Percentiles rank a stretch among this genome's conserved stretches.
Evolutionary conservation across 2,329 filamentous ascomycete species (phyloP).

Genomic region (Chaetomiaceae sp.): DNA sequence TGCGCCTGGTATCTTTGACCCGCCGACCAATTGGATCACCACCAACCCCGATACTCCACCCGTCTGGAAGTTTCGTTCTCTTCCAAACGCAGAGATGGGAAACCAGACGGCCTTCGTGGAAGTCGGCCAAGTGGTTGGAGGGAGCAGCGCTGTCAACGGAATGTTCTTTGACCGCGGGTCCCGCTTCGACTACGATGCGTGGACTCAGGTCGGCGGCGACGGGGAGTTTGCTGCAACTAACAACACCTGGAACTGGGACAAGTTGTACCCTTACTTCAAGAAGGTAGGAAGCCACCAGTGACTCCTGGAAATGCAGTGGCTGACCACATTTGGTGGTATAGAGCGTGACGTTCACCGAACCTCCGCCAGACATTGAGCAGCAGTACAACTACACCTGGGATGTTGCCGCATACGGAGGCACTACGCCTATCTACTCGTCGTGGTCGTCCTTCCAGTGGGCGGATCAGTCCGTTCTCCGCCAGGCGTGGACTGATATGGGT

Average conservation of each 20-base stretch:
- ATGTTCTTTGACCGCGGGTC: constrained; percentile 35
- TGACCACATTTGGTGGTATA: too few species aligned
- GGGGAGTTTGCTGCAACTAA: neutral
- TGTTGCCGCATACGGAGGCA: constrained; percentile 25
- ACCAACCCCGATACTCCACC: neutral
- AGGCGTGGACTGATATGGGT: constrained; percentile 24
- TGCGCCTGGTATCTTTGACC: constrained; percentile 22
- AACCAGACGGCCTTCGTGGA: constrained; percentile 25
- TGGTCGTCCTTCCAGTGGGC: constrained; percentile 31
- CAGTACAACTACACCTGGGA: constrained; percentile 23
- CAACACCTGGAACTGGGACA: constrained; percentile 32
- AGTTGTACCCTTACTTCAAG: constrained; percentile 32
- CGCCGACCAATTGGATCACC: constrained; percentile 20
- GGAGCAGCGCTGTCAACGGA: constrained; percentile 33
- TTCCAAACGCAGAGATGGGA: constrained; percentile 20
- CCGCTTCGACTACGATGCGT: constrained; percentile 32
- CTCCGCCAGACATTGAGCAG: constrained; percentile 17
- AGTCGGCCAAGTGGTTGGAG: constrained; percentile 32
- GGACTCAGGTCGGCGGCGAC: constrained; percentile 25
- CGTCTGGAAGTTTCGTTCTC: constrained; percentile 7
- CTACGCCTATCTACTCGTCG: constrained; percentile 28
- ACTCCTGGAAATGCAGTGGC: too few species aligned
- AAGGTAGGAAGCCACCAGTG: constrained; percentile 26
- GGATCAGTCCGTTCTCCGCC: constrained; percentile 20
- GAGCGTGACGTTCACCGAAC: constrained; percentile 30